Percentiles rank a stretch among this genome's conserved stretches.
These are phyloP conservation scores for Xylariomycetidae sp. DNA, from an alignment of 2,329 filamentous ascomycete genomes.

Conservation along the genomic window DNA sequence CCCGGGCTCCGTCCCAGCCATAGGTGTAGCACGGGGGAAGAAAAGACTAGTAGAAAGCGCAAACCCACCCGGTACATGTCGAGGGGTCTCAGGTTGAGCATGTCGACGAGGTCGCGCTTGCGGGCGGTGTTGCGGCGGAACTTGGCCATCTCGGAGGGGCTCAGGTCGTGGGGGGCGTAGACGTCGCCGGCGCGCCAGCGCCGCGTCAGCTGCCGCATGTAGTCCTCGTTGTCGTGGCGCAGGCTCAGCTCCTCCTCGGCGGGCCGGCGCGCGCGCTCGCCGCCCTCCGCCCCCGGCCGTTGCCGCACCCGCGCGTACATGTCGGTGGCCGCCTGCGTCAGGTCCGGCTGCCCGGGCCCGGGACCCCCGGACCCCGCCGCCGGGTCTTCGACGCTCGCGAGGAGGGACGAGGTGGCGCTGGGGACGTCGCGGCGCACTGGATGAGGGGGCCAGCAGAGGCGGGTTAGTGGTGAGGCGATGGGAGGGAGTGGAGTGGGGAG, in stretches of 20 bases:
- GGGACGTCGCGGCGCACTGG: slow-evolving; percentile 16
- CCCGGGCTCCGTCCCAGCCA: no score
- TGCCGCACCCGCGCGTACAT: slow-evolving; percentile 12
- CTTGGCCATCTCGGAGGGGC: slow-evolving; percentile 70
- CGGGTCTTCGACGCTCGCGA: slow-evolving; percentile 16
- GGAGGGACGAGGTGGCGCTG: slow-evolving; percentile 14
- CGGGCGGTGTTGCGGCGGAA: slow-evolving; percentile 57
- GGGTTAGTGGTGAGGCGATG: slow-evolving; percentile 1
- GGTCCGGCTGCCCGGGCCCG: slow-evolving; percentile 3
- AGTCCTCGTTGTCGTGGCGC: slow-evolving; percentile 44
- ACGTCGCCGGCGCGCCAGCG: slow-evolving; percentile 74
- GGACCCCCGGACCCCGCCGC: not conserved
- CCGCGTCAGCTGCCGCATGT: slow-evolving; percentile 60
- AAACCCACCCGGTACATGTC: slow-evolving; percentile 76
- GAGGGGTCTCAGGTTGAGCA: slow-evolving; percentile 71
- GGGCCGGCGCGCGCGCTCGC: not conserved
- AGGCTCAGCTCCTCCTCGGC: slow-evolving; percentile 31
- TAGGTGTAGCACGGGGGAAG: not conserved
- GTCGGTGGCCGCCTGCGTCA: slow-evolving; percentile 9
- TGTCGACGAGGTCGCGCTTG: slow-evolving; percentile 68
- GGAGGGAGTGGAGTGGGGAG: not conserved
- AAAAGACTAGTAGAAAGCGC: slow-evolving; percentile 3
- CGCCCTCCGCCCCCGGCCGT: not conserved
- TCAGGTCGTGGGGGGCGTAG: slow-evolving; percentile 86
- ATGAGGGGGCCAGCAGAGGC: not conserved